Evolutionary conservation across 768 basidiomycete species (phyloP), one percentile per base, ranked within the genome.

Genomic region (Pholiota microspora): DNA sequence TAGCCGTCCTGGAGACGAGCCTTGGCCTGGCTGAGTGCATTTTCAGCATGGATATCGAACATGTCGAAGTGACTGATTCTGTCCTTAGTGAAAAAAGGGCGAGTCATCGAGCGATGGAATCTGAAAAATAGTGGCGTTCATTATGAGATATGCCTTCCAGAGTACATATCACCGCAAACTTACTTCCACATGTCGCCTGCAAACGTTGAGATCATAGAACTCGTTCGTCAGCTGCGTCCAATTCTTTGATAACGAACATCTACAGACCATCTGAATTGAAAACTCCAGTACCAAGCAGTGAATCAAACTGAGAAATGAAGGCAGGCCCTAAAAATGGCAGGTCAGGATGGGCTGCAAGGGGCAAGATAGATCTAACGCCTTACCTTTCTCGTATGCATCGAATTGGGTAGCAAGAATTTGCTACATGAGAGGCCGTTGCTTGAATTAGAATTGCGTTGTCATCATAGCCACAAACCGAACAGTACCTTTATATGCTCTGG

Each of bases 141-240:
- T 40, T 23, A 40, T n/a, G n/a, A n/a, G 7, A 6, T 16, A 4
- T 16, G n/a, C 3, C 9, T 3, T 40, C 8, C 7, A 21, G 18
- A 7, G 3, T 9, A 23, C 7, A 16, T 23, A 1, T 23, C 18
- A 1, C 38, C 2, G n/a, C 38, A 23, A 25, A 64, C 76, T 56
- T 54, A 85, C 82, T 84, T 87, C 86, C 86, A 88, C 68, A 80
- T 75, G 0, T 84, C 79, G 23, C 82, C 83, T 82, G 29, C 12
- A 6, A 28, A n/a, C n/a, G n/a, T n/a, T 31, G 21, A 51, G 13
- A 25, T 8, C 16, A n/a, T 16, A 28, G 27, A 25, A 54, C 7
- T 54, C 28, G 15, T 32, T 28, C 36, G 7, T 27, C 12, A 12
- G 50, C 46, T 2, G 28, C 7, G 7, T 10, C 16, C 46, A 40